Base-by-base conservation (phyloP, 257 asterid species). In the Leonotis leonurus region DNA sequence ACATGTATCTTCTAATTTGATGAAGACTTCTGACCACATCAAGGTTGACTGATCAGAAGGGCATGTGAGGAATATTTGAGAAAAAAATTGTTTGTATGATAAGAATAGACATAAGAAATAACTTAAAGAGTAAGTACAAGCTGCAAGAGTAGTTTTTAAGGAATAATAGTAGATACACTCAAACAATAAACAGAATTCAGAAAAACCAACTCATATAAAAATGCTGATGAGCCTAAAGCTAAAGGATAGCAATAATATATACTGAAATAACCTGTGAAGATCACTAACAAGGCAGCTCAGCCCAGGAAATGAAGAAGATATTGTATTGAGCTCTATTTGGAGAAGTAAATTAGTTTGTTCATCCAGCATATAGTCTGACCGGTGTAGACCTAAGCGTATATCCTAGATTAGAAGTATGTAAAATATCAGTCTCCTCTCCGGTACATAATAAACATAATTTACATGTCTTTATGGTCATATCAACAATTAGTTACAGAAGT, bases 271-370 rank as follows among this genome's bases (percentile, higher is more conserved):
- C 99, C 97, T 89, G 97, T 93, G 97, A 76, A 93, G 97, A 68
- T 87, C 88, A 64, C 83, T 85, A 73, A 93, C 96, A 76, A 87
- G 90, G 74, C 94, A 67, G 80, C 94, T 75, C 77, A 93, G 78
- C 63, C 99, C 99, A 33, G 97, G 80, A 79, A 93, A 93, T 62
- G 99, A 93, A 53, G 94, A 89, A 44, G 99, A 83, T 65, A 93
- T 93, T 53, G 99, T 89, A 75, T 93, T 93, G 73, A 93, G 87
- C 94, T 93, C 99, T 73, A 93, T 89, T 76, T 93, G 99, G 73
- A 89, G 88, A 78, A 93, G 99, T 51, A 74, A 72, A 77, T 82
- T 83, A 58, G 99, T 87, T 73, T 93, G 81, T 58, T 87, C 89
- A 63, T 89, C 99, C 81, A 93, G 78, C 97, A 89, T 93, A 60